Conservation (phyloP, 2,329 filamentous ascomycete genomes). For the Paecilomyces variotii region DNA sequence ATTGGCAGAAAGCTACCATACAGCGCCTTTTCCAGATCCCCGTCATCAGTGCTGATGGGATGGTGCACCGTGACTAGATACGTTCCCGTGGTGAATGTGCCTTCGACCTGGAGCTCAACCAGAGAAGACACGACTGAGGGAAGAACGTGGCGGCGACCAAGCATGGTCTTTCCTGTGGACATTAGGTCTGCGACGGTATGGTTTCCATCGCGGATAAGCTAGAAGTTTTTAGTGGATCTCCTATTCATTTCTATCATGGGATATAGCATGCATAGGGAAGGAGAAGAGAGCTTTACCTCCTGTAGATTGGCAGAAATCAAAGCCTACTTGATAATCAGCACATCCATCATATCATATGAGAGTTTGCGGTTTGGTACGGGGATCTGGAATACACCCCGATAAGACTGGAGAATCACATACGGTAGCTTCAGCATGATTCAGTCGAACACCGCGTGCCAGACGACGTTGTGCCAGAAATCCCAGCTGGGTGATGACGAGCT, state of each 20-base stretch:
- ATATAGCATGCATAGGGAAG: conserved; percentile 1
- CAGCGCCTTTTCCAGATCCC: conserved; percentile 74
- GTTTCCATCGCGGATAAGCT: conserved; percentile 91
- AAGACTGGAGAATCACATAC: conserved; percentile 37
- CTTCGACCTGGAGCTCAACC: conserved; percentile 82
- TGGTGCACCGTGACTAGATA: conserved; percentile 93
- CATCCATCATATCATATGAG: neutral
- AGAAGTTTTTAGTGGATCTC: conserved; percentile 3
- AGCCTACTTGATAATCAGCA: conserved; percentile 19
- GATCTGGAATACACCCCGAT: neutral
- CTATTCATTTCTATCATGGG: neutral
- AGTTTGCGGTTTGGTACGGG: neutral
- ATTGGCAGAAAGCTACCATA: conserved; percentile 88
- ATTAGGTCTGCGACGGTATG: conserved; percentile 91
- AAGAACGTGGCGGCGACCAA: conserved; percentile 84
- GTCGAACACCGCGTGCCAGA: conserved; percentile 74
- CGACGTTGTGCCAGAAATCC: conserved; percentile 80
- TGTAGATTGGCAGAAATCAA: conserved; percentile 78
- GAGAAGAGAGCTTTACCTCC: conserved; percentile 48
- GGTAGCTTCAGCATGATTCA: conserved; percentile 85
- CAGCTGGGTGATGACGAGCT: conserved; percentile 85
- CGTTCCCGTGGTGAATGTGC: conserved; percentile 82
- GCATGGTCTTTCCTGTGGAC: conserved; percentile 81
- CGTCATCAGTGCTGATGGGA: conserved; percentile 77
- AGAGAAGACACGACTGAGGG: conserved; percentile 74